Base-by-base conservation (phyloP, 1,284 basidiomycete species). In the Austroboletus niveus region DNA sequence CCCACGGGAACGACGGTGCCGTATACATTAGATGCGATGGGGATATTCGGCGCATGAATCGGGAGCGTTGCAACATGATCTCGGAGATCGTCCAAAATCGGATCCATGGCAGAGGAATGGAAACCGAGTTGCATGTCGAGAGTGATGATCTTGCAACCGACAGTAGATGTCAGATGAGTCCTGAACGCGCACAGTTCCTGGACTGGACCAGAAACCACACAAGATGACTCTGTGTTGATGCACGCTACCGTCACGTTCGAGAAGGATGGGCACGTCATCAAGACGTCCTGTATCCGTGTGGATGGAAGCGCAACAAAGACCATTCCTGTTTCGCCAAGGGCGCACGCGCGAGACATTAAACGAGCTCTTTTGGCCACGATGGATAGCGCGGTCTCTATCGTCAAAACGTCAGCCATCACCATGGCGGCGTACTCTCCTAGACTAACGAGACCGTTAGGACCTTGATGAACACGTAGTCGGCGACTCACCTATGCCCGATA, bases 381-480 rank as follows among this genome's bases (percentile, higher is more conserved):
- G 11, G 71, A 66, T 7, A 89, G 72, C 3, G 81, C 84, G 20
- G 77, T 77, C 53, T 79, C 71, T 17, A 87, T 64, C 0, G 71
- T 70, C 14, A 89, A 57, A 2, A 86, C 80, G 1, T 72, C 76
- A 0, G 84, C 80, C 17, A 74, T 67, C 8, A 81, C 81, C 39
- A 88, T 72, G 5, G 85, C 85, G 3, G 80, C 81, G 53, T 87
- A 89, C 69, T 89, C 87, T 42, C 87, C 87, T 32, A 87, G 74
- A 61, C 84, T 87, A 27, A 47, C 22, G 2, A 17, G 29, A 11
- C 9, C 14, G 34, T 45, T 43, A 45, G 52, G 8, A 14, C 11
- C 5, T 7, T 29, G 27, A 29, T 6, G 27, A 29, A 29, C 27
- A 6, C 27, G 27, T 42, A 42, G 6, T 4, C 12, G 14, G 41